These are phyloP conservation scores for Casuarina glauca DNA, from an alignment of 306 rosid species.

Conservation along the genomic window DNA sequence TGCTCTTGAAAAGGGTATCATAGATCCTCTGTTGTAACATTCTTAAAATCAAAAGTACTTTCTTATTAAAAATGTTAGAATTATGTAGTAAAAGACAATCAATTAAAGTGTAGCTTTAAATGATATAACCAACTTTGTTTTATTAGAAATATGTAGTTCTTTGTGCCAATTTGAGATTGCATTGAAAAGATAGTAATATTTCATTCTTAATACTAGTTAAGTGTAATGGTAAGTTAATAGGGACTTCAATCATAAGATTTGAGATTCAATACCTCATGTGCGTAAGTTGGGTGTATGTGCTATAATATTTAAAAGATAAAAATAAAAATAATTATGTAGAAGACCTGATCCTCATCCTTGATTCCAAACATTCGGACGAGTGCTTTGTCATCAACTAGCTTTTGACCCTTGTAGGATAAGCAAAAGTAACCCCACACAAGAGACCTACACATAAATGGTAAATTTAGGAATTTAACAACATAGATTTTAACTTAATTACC, in stretches of 20 bases:
- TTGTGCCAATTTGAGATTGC: too few relatives aligned
- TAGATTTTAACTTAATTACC: background rate
- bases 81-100: background rate
- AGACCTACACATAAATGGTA: conserved; percentile 34
- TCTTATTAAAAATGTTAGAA: background rate
- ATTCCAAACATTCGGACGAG: conserved; percentile 37
- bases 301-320: too few relatives aligned
- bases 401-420: conserved; percentile 40
- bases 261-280: too few relatives aligned
- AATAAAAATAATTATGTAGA: too few relatives aligned
- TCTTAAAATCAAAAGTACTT: background rate
- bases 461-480: background rate
- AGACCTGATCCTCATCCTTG: conserved; percentile 54
- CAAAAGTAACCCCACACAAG: conserved; percentile 61
- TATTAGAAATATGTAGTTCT: background rate
- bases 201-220: too few relatives aligned
- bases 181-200: too few relatives aligned
- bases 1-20: background rate
- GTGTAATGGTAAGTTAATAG: too few relatives aligned
- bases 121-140: background rate
- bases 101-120: background rate
- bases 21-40: background rate
- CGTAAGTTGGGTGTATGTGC: too few relatives aligned
- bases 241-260: too few relatives aligned
- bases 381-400: conserved; percentile 41